These are phyloP conservation scores for Xerocomellus chrysenteron DNA, from an alignment of 768 basidiomycete genomes.

Conservation along the genomic window DNA sequence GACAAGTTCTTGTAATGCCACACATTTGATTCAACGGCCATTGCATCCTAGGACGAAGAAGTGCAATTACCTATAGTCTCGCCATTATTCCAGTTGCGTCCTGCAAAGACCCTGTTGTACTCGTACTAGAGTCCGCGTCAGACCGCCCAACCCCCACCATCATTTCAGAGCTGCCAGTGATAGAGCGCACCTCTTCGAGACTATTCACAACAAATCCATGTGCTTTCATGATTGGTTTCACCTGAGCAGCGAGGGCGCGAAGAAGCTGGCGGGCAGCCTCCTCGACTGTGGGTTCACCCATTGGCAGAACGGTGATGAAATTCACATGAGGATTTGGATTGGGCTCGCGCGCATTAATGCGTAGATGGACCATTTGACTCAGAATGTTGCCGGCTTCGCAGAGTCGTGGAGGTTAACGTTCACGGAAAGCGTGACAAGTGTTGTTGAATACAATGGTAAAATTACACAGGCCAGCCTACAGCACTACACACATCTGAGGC, in stretches of 20 bases:
- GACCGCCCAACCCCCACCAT: background rate
- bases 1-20: constrained; percentile 61
- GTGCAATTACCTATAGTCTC: constrained; percentile 63
- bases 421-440: background rate
- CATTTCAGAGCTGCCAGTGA: background rate
- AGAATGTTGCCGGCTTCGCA: background rate
- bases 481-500: no score
- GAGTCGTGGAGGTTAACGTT: background rate
- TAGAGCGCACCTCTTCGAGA: constrained; percentile 68
- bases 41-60: background rate
- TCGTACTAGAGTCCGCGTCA: constrained; percentile 55
- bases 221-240: constrained; percentile 77
- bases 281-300: constrained; percentile 40
- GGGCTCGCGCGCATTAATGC: constrained; percentile 63
- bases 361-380: constrained; percentile 59
- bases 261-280: constrained; percentile 68
- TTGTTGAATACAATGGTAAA: background rate
- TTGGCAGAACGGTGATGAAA: constrained; percentile 64
- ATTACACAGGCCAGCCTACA: no score
- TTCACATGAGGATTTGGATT: constrained; percentile 80
- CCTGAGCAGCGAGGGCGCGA: constrained; percentile 79
- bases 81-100: constrained; percentile 83
- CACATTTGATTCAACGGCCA: background rate
- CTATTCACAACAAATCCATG: constrained; percentile 77
- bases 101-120: constrained; percentile 73